Evolutionary conservation across 192 early-diverging fungal genomes (phyloP), one percentile per base, ranked within the genome.

Genomic region (Rhizophlyctis rosea): DNA sequence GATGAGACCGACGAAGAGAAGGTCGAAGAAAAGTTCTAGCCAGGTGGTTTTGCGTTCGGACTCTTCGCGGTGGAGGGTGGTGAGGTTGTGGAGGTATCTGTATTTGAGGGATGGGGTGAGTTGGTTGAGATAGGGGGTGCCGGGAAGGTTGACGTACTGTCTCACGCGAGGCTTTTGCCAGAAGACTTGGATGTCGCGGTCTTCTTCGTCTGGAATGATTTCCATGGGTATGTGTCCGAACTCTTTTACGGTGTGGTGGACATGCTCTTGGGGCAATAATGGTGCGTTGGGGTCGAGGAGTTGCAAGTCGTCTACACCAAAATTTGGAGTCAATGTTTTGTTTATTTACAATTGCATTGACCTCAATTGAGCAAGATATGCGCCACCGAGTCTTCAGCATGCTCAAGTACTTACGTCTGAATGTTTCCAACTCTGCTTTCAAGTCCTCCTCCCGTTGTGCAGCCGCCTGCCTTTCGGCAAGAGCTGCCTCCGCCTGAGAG

Each of bases 21-120:
- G 16, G 16, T 54, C 53, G 30, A 54, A 54, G 18, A 54, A 54
- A 2, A 54, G 53, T 18, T 54, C 53, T 3, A 54, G 53, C 53
- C 53, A 54, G 4, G 53, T 54, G 4, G 53, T 54, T 31, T 25
- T 54, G 4, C 53, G 23, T 28, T 54, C 53, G 28, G 27, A 25
- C n/a, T 25, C 53, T 16, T 54, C 53, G 23, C 53, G 23, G 18
- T 30, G 27, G 3, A 54, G 30, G 18, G 53, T 54, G 3, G 53
- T 54, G 24, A 30, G 7, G 2, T 31, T 25, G 16, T 4, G 2
- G 5, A 27, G 4, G 53, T 54, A 54, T n/a, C n/a, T n/a, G n/a
- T n/a, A n/a, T n/a, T n/a, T n/a, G n/a, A n/a, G n/a, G n/a, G n/a
- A n/a, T n/a, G n/a, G n/a, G n/a, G n/a, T n/a, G n/a, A n/a, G n/a